Evolutionary conservation across 2,329 filamentous ascomycete genomes (phyloP), one percentile per base, ranked within the genome.

Genomic region (Talaromyces atroroseus): DNA sequence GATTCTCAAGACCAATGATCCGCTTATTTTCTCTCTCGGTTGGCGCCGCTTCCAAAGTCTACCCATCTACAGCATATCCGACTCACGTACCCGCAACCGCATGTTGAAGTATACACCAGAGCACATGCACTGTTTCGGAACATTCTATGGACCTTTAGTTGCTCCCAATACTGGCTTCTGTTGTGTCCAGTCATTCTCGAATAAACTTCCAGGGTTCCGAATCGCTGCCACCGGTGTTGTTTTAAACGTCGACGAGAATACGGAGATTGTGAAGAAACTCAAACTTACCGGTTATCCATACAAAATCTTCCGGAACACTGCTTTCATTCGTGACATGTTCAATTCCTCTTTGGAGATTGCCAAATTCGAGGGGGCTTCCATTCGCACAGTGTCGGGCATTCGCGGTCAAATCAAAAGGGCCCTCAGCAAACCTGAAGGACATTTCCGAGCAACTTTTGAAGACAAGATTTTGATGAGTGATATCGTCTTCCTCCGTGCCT

Each of bases 91-190:
- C 24, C 83, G 94, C 61, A 96, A 97, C 74, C 86, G 94, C 57
- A 96, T 99, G 92, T 82, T 99, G 60, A 99, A 99, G 74, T 99
- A 99, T 74, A 96, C 92, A 0, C 95, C 94, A 0, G 95, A 99
- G 78, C 94, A 99, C 70, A 97, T 96, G 91, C 94, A 97, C 76
- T 99, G 95, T 76, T 95, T 95, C 70, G 94, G 84, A 42, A 96
- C 92, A 51, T 91, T 97, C 74, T 97, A 95, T 68, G 94, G 92
- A 0, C 94, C 95, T 0, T 83, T 99, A 7, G 90, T 96, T 59
- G 91, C 94, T 0, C 94, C 95, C 12, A 96, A 96, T 73, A 96
- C 92, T 2, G 91, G 92, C 58, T 97, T 99, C 74, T 92, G 89
- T 63, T 94, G 89, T 72, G 90, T 97, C 62, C 90, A 97, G 73